Conservation (phyloP, 768 basidiomycete species). For the Russula sp. region DNA sequence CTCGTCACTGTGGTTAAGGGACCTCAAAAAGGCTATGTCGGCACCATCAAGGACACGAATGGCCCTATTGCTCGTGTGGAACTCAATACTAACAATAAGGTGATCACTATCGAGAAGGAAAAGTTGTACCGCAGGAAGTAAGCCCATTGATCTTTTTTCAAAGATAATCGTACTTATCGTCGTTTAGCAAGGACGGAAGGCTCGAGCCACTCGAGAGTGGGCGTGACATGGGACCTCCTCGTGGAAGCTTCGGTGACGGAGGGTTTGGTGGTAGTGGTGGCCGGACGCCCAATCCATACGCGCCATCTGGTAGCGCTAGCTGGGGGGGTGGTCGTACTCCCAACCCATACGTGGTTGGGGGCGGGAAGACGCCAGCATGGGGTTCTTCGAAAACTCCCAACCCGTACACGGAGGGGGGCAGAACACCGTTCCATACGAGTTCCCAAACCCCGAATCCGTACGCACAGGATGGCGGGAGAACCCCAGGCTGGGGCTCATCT, state of each 20-base stretch:
- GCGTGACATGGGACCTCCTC: conserved; percentile 33
- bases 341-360: conserved; percentile 31
- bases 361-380: conserved; percentile 28
- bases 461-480: conserved; percentile 38
- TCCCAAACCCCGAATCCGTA: conserved; percentile 70
- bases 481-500: conserved; percentile 45
- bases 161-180: conserved; percentile 1
- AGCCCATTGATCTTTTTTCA: conserved; percentile 27
- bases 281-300: conserved; percentile 17
- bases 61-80: conserved; percentile 84
- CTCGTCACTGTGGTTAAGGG: conserved; percentile 80
- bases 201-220: conserved; percentile 43
- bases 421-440: conserved; percentile 63
- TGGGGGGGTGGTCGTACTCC: conserved; percentile 26
- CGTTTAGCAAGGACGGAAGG: conserved; percentile 47
- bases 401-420: conserved; percentile 55
- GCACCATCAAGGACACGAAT: conserved; percentile 92
- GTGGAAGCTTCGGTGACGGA: conserved; percentile 21
- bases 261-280: conserved; percentile 13
- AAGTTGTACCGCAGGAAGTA: conserved; percentile 69
- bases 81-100: conserved; percentile 80
- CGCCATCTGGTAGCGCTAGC: conserved; percentile 22
- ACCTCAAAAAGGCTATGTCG: conserved; percentile 82
- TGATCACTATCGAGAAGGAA: conserved; percentile 78
- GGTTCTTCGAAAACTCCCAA: conserved; percentile 49